These are phyloP conservation scores for Gyromitra esculenta DNA, from an alignment of 2,329 filamentous ascomycete genomes.

Conservation along the genomic window DNA sequence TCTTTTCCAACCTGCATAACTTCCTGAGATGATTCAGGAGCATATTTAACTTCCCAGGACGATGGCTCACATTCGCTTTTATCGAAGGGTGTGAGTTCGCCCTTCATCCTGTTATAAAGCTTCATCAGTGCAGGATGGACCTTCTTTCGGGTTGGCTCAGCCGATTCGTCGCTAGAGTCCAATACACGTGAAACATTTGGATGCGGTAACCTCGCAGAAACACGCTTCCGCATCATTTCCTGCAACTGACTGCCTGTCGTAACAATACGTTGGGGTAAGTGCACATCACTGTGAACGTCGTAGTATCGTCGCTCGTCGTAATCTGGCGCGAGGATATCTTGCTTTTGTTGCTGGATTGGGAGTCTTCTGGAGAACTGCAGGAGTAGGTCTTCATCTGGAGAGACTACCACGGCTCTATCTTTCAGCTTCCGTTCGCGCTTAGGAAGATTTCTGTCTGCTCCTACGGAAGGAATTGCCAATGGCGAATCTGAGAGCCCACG, in stretches of 20 bases:
- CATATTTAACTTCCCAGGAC: conserved; percentile 86
- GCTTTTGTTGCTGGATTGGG: conserved; percentile 17
- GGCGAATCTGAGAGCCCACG: conserved; percentile 69
- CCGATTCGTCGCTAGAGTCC: conserved; percentile 53
- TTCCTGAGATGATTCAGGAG: conserved; percentile 73
- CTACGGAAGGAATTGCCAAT: conserved; percentile 61
- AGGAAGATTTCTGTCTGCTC: conserved; percentile 63
- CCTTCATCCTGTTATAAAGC: conserved; percentile 70
- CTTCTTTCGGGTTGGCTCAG: conserved; percentile 20
- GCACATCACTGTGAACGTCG: conserved; percentile 40
- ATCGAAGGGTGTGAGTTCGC: conserved; percentile 80
- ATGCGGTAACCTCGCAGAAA: conserved; percentile 48
- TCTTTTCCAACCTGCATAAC: conserved; percentile 81
- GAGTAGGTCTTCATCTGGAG: conserved; percentile 59
- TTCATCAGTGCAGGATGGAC: conserved; percentile 69
- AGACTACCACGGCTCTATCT: conserved; percentile 59
- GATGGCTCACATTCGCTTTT: conserved; percentile 75
- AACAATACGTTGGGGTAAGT: conserved; percentile 51
- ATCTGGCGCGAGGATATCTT: conserved; percentile 36
- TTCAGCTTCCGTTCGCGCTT: conserved; percentile 61
- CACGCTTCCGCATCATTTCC: conserved; percentile 58
- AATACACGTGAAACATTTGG: conserved; percentile 46
- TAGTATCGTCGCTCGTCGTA: conserved; percentile 47
- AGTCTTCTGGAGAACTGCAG: conserved; percentile 60
- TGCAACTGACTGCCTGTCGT: conserved; percentile 60